Evolutionary conservation across 179 eudicot species (phyloP), one percentile per base, ranked within the genome.

Genomic region (Gypsophila paniculata): DNA sequence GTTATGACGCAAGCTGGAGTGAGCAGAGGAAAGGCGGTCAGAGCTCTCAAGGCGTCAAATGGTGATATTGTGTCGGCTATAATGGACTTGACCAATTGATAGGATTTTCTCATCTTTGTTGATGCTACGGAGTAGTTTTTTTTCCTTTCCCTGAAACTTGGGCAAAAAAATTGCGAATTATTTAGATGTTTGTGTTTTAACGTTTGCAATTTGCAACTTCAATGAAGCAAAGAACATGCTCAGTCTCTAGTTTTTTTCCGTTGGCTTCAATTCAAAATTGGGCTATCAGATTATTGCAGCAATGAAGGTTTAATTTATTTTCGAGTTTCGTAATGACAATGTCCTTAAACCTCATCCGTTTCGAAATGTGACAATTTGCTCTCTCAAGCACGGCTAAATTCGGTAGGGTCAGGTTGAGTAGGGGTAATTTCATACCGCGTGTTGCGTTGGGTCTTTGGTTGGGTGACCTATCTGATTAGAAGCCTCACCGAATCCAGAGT

Each of bases 1-100:
- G 96, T 89, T 18, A 89, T 89, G 96, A 89, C 96, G 7, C 96
- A 89, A 65, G 96, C 96, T 6, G 93, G 93, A 52, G 96, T 90
- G 53, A 51, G 88, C 13, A 86, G 85, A 75, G 70, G 89, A 0
- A 85, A 76, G 83, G 96, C 96, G 13, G 88, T 90, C 52, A 84
- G 80, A 76, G 86, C 96, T 10, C 93, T 90, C 63, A 83, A 88
- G 80, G 85, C 83, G 15, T 75, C 89, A 0, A 78, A 85, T 42
- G 90, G 96, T 14, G 96, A 90, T 68, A 90, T 90, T n/a, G 96
- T 90, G 58, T 76, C 93, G 49, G 96, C 96, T 77, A 90, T 90
- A 36, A 90, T 90, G 96, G 96, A 90, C 66, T 77, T 90, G 25
- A 90, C 96, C 72, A 88, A 73, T 73, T 90, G 73, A 74, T 51